These are phyloP conservation scores for Diaporthe sp. DNA, from an alignment of 2,329 filamentous ascomycete species.

Conservation along the genomic window DNA sequence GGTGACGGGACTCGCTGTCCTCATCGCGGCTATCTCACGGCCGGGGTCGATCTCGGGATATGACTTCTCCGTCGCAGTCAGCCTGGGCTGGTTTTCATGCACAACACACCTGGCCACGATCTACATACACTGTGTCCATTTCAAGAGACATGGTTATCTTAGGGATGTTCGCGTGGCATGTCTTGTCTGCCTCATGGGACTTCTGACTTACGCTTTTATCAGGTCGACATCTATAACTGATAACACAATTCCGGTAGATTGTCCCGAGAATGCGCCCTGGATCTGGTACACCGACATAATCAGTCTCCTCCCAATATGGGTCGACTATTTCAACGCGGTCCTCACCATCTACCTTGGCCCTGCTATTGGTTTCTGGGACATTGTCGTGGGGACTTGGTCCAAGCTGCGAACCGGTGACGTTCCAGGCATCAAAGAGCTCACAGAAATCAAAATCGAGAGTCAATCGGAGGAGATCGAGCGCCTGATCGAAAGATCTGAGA, in stretches of 20 bases:
- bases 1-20: neutral
- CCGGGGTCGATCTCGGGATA: neutral
- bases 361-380: neutral
- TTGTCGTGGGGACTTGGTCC: neutral
- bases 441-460: neutral
- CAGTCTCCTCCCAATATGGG: neutral
- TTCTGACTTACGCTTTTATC: neutral
- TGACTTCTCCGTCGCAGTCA: neutral
- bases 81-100: neutral
- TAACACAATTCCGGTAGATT: neutral
- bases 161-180: neutral
- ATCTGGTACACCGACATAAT: neutral
- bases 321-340: neutral
- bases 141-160: neutral
- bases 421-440: neutral
- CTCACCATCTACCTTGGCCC: neutral
- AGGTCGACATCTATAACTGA: neutral
- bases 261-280: neutral
- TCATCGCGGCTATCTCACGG: neutral
- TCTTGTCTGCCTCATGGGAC: neutral
- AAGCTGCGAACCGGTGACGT: neutral
- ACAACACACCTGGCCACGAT: neutral
- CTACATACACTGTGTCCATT: neutral
- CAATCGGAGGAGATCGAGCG: neutral
- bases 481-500: neutral